phyloP scores from a whole-genome alignment of 805 yeast species.

The Candida oleophila region DNA sequence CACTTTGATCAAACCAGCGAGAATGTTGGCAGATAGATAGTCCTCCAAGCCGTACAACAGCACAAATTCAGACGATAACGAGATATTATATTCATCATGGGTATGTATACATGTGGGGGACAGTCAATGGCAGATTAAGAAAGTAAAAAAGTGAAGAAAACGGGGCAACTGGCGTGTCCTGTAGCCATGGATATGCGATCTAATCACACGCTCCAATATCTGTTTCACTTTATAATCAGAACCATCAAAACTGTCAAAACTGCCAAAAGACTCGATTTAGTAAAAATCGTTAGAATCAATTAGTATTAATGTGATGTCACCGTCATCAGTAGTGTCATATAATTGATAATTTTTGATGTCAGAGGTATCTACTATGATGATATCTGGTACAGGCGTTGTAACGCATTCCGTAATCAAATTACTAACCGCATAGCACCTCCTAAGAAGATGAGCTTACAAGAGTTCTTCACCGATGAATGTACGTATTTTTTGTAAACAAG shows the following conservation, averaged over 20 bases:
- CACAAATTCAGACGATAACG: background rate
- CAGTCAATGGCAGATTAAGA: background rate
- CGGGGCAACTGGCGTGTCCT: background rate
- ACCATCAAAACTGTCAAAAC: no score
- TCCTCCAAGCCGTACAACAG: background rate
- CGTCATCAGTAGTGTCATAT: no score
- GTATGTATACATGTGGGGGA: background rate
- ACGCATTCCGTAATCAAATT: background rate
- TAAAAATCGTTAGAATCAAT: no score
- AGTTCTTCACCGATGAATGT: constrained; percentile 46
- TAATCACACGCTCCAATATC: no score
- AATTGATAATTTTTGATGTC: no score
- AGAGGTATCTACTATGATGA: no score
- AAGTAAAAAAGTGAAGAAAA: background rate
- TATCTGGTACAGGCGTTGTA: no score
- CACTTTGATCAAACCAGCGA: background rate
- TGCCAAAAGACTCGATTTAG: no score
- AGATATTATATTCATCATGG: background rate
- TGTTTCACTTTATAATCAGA: no score
- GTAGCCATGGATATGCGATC: no score
- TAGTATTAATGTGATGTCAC: no score
- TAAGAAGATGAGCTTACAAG: constrained; percentile 46
- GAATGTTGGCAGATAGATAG: background rate
- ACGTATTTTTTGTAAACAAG: constrained; percentile 31
- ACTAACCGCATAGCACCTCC: constrained; percentile 30